phyloP scores from a whole-genome alignment of 2,329 filamentous ascomycete genomes.

The Aureobasidium namibiae region DNA sequence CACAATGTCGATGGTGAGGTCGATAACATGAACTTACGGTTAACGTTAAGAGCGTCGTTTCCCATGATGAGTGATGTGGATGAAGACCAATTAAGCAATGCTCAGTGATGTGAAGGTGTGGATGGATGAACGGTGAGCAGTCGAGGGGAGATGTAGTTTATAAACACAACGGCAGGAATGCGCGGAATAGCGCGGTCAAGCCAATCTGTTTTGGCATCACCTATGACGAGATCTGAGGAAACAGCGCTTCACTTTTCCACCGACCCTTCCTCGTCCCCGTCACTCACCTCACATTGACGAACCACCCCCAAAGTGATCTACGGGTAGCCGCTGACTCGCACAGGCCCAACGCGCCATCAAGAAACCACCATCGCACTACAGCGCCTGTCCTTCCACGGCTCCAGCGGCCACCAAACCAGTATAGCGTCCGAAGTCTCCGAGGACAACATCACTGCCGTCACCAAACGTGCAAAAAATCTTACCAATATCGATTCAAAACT shows the following conservation, averaged over 20 bases:
- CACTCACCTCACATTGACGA: background rate
- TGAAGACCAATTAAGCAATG: background rate
- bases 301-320: background rate
- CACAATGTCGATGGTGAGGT: background rate
- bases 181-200: background rate
- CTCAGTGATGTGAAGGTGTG: background rate
- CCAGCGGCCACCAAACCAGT: background rate
- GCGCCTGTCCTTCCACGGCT: background rate
- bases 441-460: background rate
- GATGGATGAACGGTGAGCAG: background rate
- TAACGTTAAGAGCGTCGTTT: constrained; percentile 41
- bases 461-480: background rate
- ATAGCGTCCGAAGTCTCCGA: background rate
- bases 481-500: background rate
- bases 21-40: constrained; percentile 24
- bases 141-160: background rate
- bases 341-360: background rate
- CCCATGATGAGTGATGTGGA: constrained; percentile 16
- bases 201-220: background rate
- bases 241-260: background rate
- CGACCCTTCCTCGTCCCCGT: background rate
- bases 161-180: background rate
- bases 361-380: background rate
- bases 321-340: constrained; percentile 1
- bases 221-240: background rate